phyloP scores from a whole-genome alignment of 2,329 filamentous ascomycete species.

The Fusarium drepaniforme region DNA sequence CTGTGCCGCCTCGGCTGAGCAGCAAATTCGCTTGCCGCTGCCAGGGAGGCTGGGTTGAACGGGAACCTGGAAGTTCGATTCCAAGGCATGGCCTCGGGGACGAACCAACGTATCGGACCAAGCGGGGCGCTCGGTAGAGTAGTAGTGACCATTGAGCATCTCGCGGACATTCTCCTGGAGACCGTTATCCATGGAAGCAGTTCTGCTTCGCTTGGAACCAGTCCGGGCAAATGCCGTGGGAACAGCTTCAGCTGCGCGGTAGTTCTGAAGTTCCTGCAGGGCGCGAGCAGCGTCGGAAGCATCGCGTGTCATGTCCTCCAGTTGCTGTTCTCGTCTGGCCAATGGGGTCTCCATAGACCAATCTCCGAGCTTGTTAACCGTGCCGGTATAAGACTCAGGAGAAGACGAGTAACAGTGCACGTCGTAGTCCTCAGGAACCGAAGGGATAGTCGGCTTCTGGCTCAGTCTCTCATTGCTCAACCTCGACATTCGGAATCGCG shows the following conservation, averaged over 20 bases:
- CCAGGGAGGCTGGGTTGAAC: conserved; percentile 58
- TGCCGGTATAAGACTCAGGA: conserved; percentile 68
- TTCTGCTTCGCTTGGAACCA: conserved; percentile 70
- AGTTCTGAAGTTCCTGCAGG: conserved; percentile 71
- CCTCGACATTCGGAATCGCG: conserved; percentile 74
- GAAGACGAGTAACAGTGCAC: conserved; percentile 65
- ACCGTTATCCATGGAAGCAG: conserved; percentile 68
- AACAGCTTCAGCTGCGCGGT: conserved; percentile 55
- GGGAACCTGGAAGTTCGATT: conserved; percentile 52
- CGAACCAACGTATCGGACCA: conserved; percentile 56
- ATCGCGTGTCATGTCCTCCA: conserved; percentile 58
- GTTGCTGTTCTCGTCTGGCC: conserved; percentile 59
- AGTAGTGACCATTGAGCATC: conserved; percentile 61
- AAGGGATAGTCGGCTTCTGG: conserved; percentile 64
- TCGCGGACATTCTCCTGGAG: conserved; percentile 77
- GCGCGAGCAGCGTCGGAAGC: conserved; percentile 67
- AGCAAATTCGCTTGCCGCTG: conserved; percentile 75
- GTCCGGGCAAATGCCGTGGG: conserved; percentile 47
- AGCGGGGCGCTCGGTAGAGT: conserved; percentile 39
- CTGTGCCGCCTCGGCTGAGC: conserved; percentile 68
- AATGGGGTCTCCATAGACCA: conserved; percentile 62
- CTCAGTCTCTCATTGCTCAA: conserved; percentile 67
- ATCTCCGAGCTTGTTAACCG: conserved; percentile 64
- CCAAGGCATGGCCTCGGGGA: conserved; percentile 43
- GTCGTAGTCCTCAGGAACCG: conserved; percentile 69